Evolutionary conservation across 225 moss, liverwort and hornwort genomes (phyloP), one percentile per base, ranked within the genome.

Genomic region (Takakia lepidozioides): DNA sequence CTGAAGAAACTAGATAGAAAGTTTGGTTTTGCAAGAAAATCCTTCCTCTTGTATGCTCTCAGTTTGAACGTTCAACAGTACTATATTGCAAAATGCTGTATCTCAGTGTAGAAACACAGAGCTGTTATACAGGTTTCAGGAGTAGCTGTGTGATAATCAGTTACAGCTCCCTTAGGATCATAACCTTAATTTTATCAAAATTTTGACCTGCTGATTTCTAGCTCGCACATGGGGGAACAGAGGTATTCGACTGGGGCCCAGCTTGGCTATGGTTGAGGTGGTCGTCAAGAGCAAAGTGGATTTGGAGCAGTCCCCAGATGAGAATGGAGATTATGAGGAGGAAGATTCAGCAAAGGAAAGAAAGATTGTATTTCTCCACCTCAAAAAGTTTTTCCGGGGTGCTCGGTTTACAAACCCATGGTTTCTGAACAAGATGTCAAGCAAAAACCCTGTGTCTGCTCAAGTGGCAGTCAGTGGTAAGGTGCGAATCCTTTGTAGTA

Each of bases 381-480:
- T 98, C 53, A 98, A 98, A 59, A 91, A 82, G 61, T 98, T 98
- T 51, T 98, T 77, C 51, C 68, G 78, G 38, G 98, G 98, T 54
- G 62, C 78, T 41, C 82, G 91, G 7, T 98, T 85, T 51, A 67
- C 87, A 19, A 98, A 46, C 63, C 60, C 75, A 7, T 71, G 90
- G 75, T 91, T 98, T 63, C 66, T 98, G 40, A 83, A 85, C 71
- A 76, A 71, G 56, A 87, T 98, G 65, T 67, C 87, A 27, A 55
- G 60, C 46, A 98, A 85, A 29, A 85, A 85, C 58, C 82, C 87
- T 21, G 48, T 78, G 46, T 26, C 66, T 62, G 66, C 82, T 53
- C 71, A 73, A 60, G 98, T 83, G 17, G 85, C 91, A 26, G 98
- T 91, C 23, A 82, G 98, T 73, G 98, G 98, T 49, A 98, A 91